Evolutionary conservation across 176 grass and related monocot genomes (phyloP).

Genomic region (Typha latifolia): DNA sequence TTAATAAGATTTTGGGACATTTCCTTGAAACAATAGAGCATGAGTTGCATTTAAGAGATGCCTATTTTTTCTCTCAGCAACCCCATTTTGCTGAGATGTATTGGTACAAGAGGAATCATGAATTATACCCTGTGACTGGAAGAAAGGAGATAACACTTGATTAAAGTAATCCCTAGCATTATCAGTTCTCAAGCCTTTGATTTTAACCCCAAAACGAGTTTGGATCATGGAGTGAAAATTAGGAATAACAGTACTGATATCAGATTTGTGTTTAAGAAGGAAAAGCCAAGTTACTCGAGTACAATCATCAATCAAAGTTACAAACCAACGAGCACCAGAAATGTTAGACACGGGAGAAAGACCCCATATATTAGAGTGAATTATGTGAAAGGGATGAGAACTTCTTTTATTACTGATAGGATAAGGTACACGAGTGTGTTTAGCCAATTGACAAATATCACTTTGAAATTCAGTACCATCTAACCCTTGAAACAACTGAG

Average conservation of each 20-base stretch:
- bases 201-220: background rate
- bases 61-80: background rate
- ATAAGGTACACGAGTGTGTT: background rate
- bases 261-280: background rate
- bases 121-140: background rate
- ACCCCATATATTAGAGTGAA: background rate
- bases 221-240: background rate
- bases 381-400: background rate
- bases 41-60: background rate
- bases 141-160: background rate
- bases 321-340: background rate
- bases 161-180: background rate
- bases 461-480: no score
- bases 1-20: background rate
- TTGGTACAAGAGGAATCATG: background rate
- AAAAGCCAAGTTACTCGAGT: background rate
- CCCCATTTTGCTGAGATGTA: background rate
- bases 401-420: conserved; percentile 5
- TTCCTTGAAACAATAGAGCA: background rate
- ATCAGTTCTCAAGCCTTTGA: background rate
- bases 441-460: background rate
- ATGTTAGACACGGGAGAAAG: background rate
- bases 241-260: background rate
- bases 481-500: background rate
- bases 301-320: conserved; percentile 5